Evolutionary conservation across 169 alveolate genomes (phyloP).

Genomic region (Eimeria necatrix): DNA sequence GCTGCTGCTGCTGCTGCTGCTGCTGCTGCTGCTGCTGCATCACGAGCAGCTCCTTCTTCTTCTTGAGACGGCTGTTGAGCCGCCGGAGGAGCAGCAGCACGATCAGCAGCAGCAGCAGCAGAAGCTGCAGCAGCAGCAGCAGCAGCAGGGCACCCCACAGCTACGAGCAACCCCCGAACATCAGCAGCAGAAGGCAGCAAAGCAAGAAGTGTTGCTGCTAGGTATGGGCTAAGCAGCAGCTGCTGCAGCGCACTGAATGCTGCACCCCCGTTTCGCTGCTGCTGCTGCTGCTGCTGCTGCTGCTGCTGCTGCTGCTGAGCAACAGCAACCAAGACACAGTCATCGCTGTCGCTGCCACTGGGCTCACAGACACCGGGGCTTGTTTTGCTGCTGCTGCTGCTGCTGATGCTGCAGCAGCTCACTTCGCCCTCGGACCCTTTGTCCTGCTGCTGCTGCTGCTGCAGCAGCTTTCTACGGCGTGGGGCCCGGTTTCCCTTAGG

Average conservation of each 20-base stretch:
- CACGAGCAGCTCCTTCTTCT: no score
- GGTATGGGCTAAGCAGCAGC: not conserved
- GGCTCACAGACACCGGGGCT: not conserved
- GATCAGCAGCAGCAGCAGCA: no score
- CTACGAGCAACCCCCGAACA: not conserved
- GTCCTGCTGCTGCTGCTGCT: slow-evolving; percentile 22
- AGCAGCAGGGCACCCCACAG: not conserved
- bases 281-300: slow-evolving; percentile 34
- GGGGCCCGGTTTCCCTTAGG: no score
- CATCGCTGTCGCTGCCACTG: slow-evolving; percentile 15
- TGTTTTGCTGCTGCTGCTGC: slow-evolving; percentile 30
- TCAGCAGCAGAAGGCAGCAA: not conserved
- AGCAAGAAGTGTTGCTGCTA: not conserved
- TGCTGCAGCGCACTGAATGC: not conserved
- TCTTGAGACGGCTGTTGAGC: no score
- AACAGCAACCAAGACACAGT: not conserved
- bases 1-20: not conserved
- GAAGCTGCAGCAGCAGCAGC: no score
- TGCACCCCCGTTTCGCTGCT: no score
- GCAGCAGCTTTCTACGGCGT: no score
- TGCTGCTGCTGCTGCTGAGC: not conserved
- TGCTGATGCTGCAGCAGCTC: slow-evolving; percentile 45
- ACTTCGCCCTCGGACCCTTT: not conserved
- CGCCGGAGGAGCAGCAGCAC: no score
- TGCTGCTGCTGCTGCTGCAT: no score